A percentile compares a stretch with the other conserved stretches of the same genome.
These are phyloP conservation scores for Plasmodiophora brassicae DNA, from an alignment of 208 protist genomes.

Conservation along the genomic window DNA sequence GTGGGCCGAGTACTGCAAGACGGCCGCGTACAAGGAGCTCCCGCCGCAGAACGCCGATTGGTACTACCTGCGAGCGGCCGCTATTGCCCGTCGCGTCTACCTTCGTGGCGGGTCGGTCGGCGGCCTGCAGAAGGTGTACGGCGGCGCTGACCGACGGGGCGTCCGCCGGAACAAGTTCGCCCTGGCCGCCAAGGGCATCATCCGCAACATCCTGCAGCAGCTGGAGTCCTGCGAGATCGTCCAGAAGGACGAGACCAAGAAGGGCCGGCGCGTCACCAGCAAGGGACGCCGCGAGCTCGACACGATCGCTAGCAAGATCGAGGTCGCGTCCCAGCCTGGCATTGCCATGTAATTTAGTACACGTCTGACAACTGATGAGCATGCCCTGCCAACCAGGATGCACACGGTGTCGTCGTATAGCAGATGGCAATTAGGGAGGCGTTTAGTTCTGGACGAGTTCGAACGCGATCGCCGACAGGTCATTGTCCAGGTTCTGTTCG, in stretches of 20 bases:
- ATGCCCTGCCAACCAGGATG: neutral
- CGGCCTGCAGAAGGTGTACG: constrained; percentile 81
- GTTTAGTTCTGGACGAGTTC: neutral
- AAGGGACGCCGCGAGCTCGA: constrained; percentile 86
- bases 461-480: constrained; percentile 2
- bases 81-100: constrained; percentile 91
- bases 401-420: neutral
- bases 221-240: constrained; percentile 66
- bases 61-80: constrained; percentile 91
- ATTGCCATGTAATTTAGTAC: neutral
- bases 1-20: constrained; percentile 93
- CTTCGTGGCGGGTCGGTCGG: constrained; percentile 84
- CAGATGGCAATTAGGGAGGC: neutral
- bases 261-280: constrained; percentile 75
- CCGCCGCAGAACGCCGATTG: constrained; percentile 92
- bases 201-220: constrained; percentile 86
- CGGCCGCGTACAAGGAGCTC: constrained; percentile 85
- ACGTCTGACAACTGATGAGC: neutral
- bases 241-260: neutral
- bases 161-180: constrained; percentile 70
- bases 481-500: neutral
- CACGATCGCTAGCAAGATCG: constrained; percentile 78
- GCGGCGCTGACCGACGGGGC: constrained; percentile 59
- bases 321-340: neutral
- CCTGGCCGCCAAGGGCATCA: constrained; percentile 70